Base-by-base conservation (phyloP, 2,329 filamentous ascomycete genomes). In the Chaetomiaceae sp. region DNA sequence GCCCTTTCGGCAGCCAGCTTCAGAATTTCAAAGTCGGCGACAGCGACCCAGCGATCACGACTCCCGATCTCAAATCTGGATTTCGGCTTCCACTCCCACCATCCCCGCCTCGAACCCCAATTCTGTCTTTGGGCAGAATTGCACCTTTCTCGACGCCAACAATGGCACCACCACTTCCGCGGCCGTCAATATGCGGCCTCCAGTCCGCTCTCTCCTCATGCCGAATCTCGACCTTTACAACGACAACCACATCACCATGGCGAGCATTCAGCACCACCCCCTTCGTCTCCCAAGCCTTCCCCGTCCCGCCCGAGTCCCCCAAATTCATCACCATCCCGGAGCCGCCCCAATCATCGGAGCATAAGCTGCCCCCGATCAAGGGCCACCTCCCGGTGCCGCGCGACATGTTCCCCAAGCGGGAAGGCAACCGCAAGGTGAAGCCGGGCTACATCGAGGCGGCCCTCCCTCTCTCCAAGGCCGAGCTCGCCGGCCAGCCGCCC, bases 311-410 rank as follows among this genome's bases (percentile, higher is more conserved):
- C 45, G 89, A 96, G 68, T 95, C 91, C 33, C 92, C 94, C 43
- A 81, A 82, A 60, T 97, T 88, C 75, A 88, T 97, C 72, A 84
- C 89, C 61, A 77, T 96, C 51, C 92, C 91, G 44, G 78, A 79
- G 61, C 81, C 88, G 45, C 80, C 83, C n/a, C 90, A 96, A 68
- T 83, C 85, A 47, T 78, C 81, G 29, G 75, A 80, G 61, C 67
- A 67, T 14, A 72, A 69, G 56, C 71, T 65, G 2, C 65, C 70
- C 2, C 70, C 71, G 9, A 69, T 90, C 31, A 90, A 90, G 68
- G 94, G 94, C 62, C 82, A 85, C 53, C 80, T 99, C 0, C 94
- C 94, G 8, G 77, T 90, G 0, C 92, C 94, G 33, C 85, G 91
- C 59, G 80, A 89, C 53, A 73, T 97, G 60, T 96, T 97, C 73